Evolutionary conservation across 306 rosid genomes (phyloP), one percentile per base, ranked within the genome.

Genomic region (Prunus mume): DNA sequence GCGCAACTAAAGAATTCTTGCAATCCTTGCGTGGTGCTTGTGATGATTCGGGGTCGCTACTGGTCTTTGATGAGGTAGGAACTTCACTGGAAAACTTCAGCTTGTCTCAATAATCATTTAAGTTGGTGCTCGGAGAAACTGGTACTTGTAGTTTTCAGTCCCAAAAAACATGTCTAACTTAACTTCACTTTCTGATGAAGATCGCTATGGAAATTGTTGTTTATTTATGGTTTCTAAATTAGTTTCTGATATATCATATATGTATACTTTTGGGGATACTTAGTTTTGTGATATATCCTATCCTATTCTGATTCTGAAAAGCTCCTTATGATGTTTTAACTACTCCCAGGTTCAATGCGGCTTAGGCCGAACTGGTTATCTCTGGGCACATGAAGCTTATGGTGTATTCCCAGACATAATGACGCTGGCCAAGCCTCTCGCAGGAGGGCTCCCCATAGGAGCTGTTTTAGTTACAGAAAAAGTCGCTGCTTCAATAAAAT

Each of bases 371-470:
- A 75, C 91, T 22, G 97, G 98, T 28, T 75, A 34, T 83, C 91
- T 93, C 61, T 93, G 97, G 98, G 97, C 96, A 13, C 94, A 91
- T 46, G 96, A 91, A 60, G 89, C 89, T 14, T 90, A 76, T 68
- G 86, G 84, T 11, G 73, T 93, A 61, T 83, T 82, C 85, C 98
- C 98, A 2, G 98, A 91, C 84, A 86, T 93, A 65, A 88, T 93
- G 98, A 91, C 97, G 50, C 93, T 91, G 12, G 97, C 97, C 64
- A 93, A 93, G 86, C 98, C 98, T 76, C 92, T 93, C 55, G 98
- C 98, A 1, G 98, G 98, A 28, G 98, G 98, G 28, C 86, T 91
- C 14, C 96, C 97, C 64, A 90, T 91, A 13, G 98, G 98, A 81
- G 92, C 94, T 3, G 87, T 74, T 54, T 76, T 91, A 20, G 84